Evolutionary conservation across 2,329 filamentous ascomycete species (phyloP), one percentile per base, ranked within the genome.

Genomic region (Aspergillus nomiae): DNA sequence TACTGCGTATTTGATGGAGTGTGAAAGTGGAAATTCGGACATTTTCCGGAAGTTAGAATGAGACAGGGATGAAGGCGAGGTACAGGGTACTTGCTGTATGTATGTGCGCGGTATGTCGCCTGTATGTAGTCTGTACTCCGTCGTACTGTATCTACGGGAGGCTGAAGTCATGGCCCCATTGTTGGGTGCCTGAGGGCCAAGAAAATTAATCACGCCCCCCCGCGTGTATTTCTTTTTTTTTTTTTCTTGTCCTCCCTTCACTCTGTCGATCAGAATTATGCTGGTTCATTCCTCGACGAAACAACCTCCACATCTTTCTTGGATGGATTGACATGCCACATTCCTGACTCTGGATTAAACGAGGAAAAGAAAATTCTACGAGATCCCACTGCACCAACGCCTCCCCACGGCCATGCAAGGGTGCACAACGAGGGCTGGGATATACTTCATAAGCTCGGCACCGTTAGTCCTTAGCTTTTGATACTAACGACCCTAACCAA

Each of bases 391-490:
- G 43, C n/a, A 45, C 43, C 43, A 11, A 12, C n/a, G 43, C 21
- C 24, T 32, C 19, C 7, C 32, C 34, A 6, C 14, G 34, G 14
- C 12, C 36, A 41, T 41, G 36, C 16, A 41, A 36, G 32, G 30
- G 30, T 54, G n/a, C 26, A n/a, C 26, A 50, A 30, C 5, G 36
- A 41, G 16, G 36, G 36, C 36, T 41, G 16, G 30, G 34, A 53
- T 60, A 63, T 53, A 60, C 53, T 63, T 63, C 43, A 57, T 38
- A 41, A 59, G 57, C 48, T 38, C 41, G 51, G 61, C 54, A 21
- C 61, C 61, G 53, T 63, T 61, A 36, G 30, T 36, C 46, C 21
- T 54, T 61, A 60, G 61, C 54, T 28, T n/a, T 48, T 41, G 30
- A 55, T 55, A 48, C 58, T 60, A 60, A 43, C n/a, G 41, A 34